These are phyloP conservation scores for Nicotiana obtusifolia DNA, from an alignment of 257 asterid species.

Conservation along the genomic window DNA sequence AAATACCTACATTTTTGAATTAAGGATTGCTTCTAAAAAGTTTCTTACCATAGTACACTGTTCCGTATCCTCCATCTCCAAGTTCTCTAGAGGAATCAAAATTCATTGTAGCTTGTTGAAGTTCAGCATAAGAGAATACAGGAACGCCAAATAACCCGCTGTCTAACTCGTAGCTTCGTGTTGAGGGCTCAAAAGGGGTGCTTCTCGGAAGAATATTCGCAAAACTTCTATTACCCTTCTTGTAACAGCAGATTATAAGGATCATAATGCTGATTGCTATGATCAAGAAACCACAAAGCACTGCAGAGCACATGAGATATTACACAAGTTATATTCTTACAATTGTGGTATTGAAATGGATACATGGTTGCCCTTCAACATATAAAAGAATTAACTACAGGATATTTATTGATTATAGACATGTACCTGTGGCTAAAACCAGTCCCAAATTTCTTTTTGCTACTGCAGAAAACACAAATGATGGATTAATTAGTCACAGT, in stretches of 20 bases:
- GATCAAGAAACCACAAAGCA: not conserved
- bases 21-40: not conserved
- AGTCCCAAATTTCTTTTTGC: not conserved
- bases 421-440: not conserved
- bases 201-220: conserved; percentile 7
- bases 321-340: not conserved
- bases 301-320: not conserved
- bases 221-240: not conserved
- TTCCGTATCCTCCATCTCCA: conserved; percentile 21
- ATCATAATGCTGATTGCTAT: conserved; percentile 1
- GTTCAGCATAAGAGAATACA: conserved; percentile 13
- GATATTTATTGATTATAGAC: not conserved
- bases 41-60: conserved; percentile 13
- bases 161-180: conserved; percentile 3
- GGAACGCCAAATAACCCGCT: conserved; percentile 10
- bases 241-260: not conserved
- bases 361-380: not conserved
- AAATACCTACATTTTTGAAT: not conserved
- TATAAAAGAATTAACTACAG: not conserved
- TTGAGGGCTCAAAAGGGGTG: conserved; percentile 5
- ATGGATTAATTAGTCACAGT: not conserved
- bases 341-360: not conserved
- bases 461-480: not conserved
- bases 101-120: conserved; percentile 16
- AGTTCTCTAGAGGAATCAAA: conserved; percentile 13